Evolutionary conservation across 257 asterid genomes (phyloP).

Genomic region (Nicotiana noctiflora): DNA sequence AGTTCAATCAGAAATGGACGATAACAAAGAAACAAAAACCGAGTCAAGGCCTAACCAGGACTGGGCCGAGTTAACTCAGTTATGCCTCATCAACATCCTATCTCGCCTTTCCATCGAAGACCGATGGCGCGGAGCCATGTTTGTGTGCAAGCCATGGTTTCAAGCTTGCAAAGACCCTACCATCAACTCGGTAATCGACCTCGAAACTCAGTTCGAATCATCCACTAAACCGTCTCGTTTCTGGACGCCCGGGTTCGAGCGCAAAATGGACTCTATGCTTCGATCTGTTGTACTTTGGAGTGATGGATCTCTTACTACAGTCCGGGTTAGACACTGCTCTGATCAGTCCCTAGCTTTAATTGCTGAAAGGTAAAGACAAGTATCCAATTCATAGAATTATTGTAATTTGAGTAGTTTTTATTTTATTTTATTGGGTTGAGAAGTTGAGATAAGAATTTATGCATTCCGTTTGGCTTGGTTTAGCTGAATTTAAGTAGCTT

Average conservation of each 20-base stretch:
- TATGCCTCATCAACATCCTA: slow-evolving; percentile 70
- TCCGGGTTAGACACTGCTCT: slow-evolving; percentile 80
- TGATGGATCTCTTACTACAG: slow-evolving; percentile 41
- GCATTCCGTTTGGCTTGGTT: too few species aligned
- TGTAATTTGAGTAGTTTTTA: too few species aligned
- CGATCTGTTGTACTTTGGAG: slow-evolving; percentile 62
- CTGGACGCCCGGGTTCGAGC: slow-evolving; percentile 71
- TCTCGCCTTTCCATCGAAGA: slow-evolving; percentile 55
- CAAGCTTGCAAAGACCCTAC: slow-evolving; percentile 60
- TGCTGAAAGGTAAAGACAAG: slow-evolving; percentile 39
- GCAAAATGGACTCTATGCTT: slow-evolving; percentile 56
- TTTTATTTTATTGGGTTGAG: too few species aligned
- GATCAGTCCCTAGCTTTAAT: slow-evolving; percentile 60
- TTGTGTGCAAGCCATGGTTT: slow-evolving; percentile 73
- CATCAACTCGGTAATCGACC: slow-evolving; percentile 58
- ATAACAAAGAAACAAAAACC: slow-evolving; percentile 24
- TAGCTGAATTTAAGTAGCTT: too few species aligned
- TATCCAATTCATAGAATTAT: too few species aligned
- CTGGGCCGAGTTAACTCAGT: slow-evolving; percentile 81
- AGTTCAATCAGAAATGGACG: slow-evolving; percentile 16
- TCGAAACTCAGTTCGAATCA: slow-evolving; percentile 43
- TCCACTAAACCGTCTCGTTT: slow-evolving; percentile 47
- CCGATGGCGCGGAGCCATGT: slow-evolving; percentile 58
- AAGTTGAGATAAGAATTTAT: too few species aligned
- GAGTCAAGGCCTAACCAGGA: too few species aligned